Conservation (phyloP, 768 basidiomycete genomes). For the Kwoniella dendrophila region DNA sequence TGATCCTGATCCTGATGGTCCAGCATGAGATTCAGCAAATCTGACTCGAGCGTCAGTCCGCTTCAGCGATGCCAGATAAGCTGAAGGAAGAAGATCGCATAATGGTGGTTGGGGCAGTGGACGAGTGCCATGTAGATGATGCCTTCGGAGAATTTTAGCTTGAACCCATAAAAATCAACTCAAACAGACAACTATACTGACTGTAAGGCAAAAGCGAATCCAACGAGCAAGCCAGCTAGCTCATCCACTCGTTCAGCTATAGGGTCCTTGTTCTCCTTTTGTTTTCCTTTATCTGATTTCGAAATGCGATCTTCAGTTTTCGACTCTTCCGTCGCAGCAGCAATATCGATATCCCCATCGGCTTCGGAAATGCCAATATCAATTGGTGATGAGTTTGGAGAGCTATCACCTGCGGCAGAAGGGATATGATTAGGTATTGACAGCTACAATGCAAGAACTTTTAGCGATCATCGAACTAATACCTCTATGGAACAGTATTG, state of each 20-base stretch:
- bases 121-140: slow-evolving; percentile 48
- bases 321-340: no score
- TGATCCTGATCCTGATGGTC: slow-evolving; percentile 24
- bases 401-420: not conserved
- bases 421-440: slow-evolving; percentile 2
- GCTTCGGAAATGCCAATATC: slow-evolving; percentile 19
- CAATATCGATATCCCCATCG: not conserved
- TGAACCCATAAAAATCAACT: not conserved
- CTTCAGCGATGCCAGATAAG: slow-evolving; percentile 50
- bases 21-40: slow-evolving; percentile 44
- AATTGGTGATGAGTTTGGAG: slow-evolving; percentile 17
- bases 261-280: slow-evolving; percentile 11
- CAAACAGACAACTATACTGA: slow-evolving; percentile 24
- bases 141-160: no score
- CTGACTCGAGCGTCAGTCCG: slow-evolving; percentile 53
- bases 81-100: slow-evolving; percentile 48
- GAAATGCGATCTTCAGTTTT: no score
- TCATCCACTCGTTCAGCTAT: slow-evolving; percentile 42
- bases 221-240: slow-evolving; percentile 44
- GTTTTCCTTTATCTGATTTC: not conserved
- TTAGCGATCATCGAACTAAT: no score
- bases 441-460: no score
- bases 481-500: no score
- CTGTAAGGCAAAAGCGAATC: slow-evolving; percentile 54
- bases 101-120: slow-evolving; percentile 51